Conservation (phyloP, 1,284 basidiomycete genomes). For the Limonomyces culmigenus region DNA sequence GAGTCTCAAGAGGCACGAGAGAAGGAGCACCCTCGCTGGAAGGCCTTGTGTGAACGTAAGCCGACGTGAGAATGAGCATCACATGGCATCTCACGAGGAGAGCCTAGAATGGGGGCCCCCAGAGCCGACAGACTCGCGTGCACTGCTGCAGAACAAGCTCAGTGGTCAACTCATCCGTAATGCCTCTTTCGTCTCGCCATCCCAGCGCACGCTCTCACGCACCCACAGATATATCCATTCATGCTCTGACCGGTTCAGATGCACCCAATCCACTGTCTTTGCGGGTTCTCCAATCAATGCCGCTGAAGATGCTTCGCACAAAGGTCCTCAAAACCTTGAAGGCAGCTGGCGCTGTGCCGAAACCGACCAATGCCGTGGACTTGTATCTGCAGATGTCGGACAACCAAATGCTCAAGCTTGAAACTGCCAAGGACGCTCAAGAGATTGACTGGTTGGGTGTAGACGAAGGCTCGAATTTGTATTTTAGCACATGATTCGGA, state of each 20-base stretch:
- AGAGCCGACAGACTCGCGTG: conserved; percentile 17
- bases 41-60: conserved; percentile 40
- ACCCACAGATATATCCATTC: no score
- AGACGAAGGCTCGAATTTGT: conserved; percentile 30
- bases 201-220: not conserved
- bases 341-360: conserved; percentile 7
- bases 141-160: not conserved
- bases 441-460: conserved; percentile 58
- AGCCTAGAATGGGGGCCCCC: conserved; percentile 52
- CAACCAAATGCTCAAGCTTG: conserved; percentile 25
- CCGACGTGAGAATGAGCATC: not conserved
- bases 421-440: conserved; percentile 24
- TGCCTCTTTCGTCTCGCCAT: not conserved
- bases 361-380: conserved; percentile 28
- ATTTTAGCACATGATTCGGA: no score
- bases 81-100: not conserved
- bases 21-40: conserved; percentile 45
- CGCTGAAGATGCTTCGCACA: not conserved
- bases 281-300: no score
- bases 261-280: no score
- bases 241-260: no score
- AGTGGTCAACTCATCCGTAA: not conserved
- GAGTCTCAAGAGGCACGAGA: conserved; percentile 25
- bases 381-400: conserved; percentile 5
- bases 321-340: conserved; percentile 12